Conservation (phyloP, 768 basidiomycete species). For the Cubamyces lactineus region DNA sequence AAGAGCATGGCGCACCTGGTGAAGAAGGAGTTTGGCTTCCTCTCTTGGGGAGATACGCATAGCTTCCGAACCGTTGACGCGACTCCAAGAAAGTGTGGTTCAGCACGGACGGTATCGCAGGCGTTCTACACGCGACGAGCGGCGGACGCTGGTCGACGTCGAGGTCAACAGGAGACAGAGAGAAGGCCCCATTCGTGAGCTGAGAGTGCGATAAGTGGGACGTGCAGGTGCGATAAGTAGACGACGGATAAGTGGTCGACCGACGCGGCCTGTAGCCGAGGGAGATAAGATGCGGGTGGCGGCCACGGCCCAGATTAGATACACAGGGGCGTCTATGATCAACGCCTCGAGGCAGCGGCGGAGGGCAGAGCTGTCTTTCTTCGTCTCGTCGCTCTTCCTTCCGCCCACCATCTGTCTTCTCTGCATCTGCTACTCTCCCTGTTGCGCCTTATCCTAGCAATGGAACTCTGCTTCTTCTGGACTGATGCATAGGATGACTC, state of each 20-base stretch:
- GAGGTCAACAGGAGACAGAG: not conserved
- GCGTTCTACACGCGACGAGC: constrained; percentile 8
- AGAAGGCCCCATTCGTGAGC: not conserved
- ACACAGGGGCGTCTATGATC: not conserved
- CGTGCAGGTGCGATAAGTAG: constrained; percentile 1
- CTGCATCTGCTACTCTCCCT: constrained; percentile 13
- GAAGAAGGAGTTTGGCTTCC: constrained; percentile 72
- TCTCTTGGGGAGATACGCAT: constrained; percentile 82
- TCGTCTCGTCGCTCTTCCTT: constrained; percentile 18
- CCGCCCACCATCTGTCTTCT: constrained; percentile 4
- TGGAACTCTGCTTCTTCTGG: constrained; percentile 11
- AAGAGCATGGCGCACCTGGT: constrained; percentile 51
- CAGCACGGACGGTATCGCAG: not conserved
- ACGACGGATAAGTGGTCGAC: not conserved
- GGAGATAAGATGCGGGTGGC: constrained; percentile 9
- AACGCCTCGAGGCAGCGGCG: constrained; percentile 23
- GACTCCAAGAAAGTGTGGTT: not conserved
- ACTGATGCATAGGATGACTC: constrained; percentile 12
- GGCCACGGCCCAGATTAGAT: too few species aligned
- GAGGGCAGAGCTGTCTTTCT: constrained; percentile 16
- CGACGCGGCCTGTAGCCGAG: not conserved
- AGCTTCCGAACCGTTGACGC: not conserved
- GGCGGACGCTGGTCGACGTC: not conserved
- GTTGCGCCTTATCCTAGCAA: constrained; percentile 4
- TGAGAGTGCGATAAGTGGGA: constrained; percentile 3